These are phyloP conservation scores for Monosporozyma solicola DNA, from an alignment of 805 yeast genomes.

Conservation along the genomic window DNA sequence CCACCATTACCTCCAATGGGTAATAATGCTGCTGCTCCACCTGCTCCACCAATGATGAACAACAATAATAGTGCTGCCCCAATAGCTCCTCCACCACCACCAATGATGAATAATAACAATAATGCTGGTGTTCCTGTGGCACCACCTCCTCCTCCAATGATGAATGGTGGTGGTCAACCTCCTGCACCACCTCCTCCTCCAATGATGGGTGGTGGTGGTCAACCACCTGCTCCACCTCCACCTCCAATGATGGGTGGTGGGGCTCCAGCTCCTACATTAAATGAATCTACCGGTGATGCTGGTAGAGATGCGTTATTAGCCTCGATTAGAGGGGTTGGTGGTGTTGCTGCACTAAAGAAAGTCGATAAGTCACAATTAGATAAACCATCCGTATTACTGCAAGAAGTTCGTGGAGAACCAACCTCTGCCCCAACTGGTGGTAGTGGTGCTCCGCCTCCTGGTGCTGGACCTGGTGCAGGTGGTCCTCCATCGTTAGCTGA, in stretches of 20 bases:
- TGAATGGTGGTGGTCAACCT: conserved; percentile 8
- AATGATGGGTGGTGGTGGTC: conserved; percentile 4
- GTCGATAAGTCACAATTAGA: conserved; percentile 81
- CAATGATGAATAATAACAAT: neutral
- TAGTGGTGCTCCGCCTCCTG: conserved; percentile 29
- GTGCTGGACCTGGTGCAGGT: conserved; percentile 34
- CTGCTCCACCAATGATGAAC: neutral
- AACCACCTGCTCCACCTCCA: conserved; percentile 11
- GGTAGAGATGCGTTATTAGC: conserved; percentile 78
- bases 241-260: conserved; percentile 2
- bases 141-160: conserved; percentile 19
- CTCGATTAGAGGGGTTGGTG: conserved; percentile 76
- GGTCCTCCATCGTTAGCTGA: conserved; percentile 68
- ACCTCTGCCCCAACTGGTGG: conserved; percentile 19
- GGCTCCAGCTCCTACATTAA: conserved; percentile 10
- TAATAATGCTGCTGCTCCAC: neutral
- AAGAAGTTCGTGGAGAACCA: conserved; percentile 59
- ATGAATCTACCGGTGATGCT: conserved; percentile 36
- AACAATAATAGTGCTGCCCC: neutral
- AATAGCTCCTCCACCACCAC: conserved; percentile 5
- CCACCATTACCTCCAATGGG: neutral
- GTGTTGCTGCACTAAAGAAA: conserved; percentile 58
- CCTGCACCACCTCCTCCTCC: conserved; percentile 8
- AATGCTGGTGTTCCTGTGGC: conserved; percentile 11
- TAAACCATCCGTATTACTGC: conserved; percentile 61